Evolutionary conservation across 441 rosid genomes (phyloP).

Genomic region (Adansonia rubrostipa): DNA sequence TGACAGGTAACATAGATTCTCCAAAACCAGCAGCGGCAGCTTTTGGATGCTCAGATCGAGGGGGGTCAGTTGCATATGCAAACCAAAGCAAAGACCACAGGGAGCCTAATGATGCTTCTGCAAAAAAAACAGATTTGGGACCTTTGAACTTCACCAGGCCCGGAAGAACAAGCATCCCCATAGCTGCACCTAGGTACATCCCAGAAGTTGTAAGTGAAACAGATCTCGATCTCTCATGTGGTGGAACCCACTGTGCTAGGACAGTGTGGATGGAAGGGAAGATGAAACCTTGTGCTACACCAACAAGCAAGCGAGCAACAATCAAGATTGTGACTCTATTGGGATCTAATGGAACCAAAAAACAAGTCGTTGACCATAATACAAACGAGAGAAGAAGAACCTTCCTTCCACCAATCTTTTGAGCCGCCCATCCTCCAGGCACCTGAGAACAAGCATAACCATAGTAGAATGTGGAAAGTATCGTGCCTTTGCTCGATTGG

Average conservation of each 20-base stretch:
- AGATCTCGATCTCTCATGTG: slow-evolving; percentile 92
- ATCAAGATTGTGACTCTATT: slow-evolving; percentile 60
- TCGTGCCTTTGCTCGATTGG: slow-evolving; percentile 86
- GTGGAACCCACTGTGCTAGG: slow-evolving; percentile 98
- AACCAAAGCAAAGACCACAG: slow-evolving; percentile 89
- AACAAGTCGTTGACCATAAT: slow-evolving; percentile 86
- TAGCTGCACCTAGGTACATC: slow-evolving; percentile 94
- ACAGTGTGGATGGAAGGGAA: slow-evolving; percentile 96
- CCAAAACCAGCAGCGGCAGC: slow-evolving; percentile 91
- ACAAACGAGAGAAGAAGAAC: slow-evolving; percentile 89
- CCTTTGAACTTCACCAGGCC: slow-evolving; percentile 80
- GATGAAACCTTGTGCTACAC: slow-evolving; percentile 96
- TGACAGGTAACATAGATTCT: slow-evolving; percentile 67
- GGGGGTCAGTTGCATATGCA: slow-evolving; percentile 78
- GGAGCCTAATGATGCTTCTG: slow-evolving; percentile 81
- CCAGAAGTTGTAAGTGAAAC: slow-evolving; percentile 95
- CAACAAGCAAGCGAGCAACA: slow-evolving; percentile 85
- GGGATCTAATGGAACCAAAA: slow-evolving; percentile 82
- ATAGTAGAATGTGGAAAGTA: slow-evolving; percentile 81
- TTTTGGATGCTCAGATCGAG: slow-evolving; percentile 85
- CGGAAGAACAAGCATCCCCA: slow-evolving; percentile 92
- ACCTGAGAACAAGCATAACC: slow-evolving; percentile 94
- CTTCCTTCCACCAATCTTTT: slow-evolving; percentile 83
- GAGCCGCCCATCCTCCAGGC: slow-evolving; percentile 98
- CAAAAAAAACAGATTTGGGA: slow-evolving; percentile 83